Evolutionary conservation across 2,329 filamentous ascomycete species (phyloP), one percentile per base, ranked within the genome.

Genomic region (Talaromyces sp.): DNA sequence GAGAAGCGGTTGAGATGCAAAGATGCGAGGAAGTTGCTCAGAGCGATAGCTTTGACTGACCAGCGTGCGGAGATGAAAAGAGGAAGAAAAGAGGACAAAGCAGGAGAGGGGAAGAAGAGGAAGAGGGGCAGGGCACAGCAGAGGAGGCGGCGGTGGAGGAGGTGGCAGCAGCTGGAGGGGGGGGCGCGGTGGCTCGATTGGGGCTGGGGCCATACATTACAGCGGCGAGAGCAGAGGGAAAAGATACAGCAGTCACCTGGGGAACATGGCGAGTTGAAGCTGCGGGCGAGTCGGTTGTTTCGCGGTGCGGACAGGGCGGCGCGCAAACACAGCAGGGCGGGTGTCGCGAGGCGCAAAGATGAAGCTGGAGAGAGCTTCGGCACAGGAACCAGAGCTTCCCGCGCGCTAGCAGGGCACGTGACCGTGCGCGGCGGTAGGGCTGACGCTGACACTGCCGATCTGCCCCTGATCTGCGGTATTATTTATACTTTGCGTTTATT

Each of bases 351-450:
- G 36, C 36, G 36, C 36, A 40, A 40, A 40, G 44, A 27, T 40
- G 47, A 27, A 59, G 59, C 33, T 47, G n/a, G 36, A 42, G 42
- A 63, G 34, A 63, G 61, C 61, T 61, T 57, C 44, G 23, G 23
- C 23, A 47, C 18, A 47, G 44, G 44, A 47, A 47, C 44, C 44
- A 47, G 10, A 47, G 23, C 44, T 47, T 50, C 42, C 56, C 57
- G 57, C 56, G 47, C 57, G 57, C 57, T 54, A 61, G 51, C n/a
- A 2, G 8, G 3, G 14, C 52, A 61, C 59, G 59, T 61, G 54
- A 52, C 31, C 12, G 28, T 9, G 30, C 27, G 23, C 23, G 23
- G 27, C 50, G 27, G 44, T 51, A 51, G 28, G 57, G 16, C 14
- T 47, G 51, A 56, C 34, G 10, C 4, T 36, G 33, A 36, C 33